Conservation (phyloP, 2,329 filamentous ascomycete genomes). For the Fusarium circinatum region DNA sequence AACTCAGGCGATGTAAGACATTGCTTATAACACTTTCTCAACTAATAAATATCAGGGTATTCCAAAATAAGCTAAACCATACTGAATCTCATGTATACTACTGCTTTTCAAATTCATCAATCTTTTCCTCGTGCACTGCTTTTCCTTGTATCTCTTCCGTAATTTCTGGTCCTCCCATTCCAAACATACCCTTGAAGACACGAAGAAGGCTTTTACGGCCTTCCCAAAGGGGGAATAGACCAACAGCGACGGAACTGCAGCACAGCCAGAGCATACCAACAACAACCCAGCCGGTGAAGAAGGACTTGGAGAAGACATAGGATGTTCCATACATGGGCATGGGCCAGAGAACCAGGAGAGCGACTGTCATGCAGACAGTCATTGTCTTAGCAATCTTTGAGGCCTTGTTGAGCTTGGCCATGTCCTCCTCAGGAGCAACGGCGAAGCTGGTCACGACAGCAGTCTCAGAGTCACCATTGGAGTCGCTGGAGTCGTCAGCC, state of each 20-base stretch:
- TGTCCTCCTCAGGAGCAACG: constrained; percentile 51
- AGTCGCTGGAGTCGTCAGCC: constrained; percentile 80
- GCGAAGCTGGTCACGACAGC: constrained; percentile 14
- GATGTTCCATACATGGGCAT: constrained; percentile 88
- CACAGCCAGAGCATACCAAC: constrained; percentile 80
- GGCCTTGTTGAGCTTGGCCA: constrained; percentile 62
- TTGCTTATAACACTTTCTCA: neutral
- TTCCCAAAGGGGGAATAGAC: constrained; percentile 84
- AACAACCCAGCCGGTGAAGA: constrained; percentile 80
- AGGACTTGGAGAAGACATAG: constrained; percentile 70
- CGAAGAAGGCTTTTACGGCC: constrained; percentile 59
- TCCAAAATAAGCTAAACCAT: neutral
- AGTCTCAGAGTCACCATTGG: constrained; percentile 51
- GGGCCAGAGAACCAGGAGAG: constrained; percentile 85
- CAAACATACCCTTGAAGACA: constrained; percentile 32
- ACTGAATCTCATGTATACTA: neutral
- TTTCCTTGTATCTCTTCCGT: constrained; percentile 18
- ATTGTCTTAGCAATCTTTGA: constrained; percentile 57
- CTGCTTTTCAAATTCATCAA: constrained; percentile 23
- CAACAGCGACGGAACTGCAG: constrained; percentile 76
- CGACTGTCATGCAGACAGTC: constrained; percentile 64
- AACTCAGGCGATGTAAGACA: neutral
- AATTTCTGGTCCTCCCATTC: constrained; percentile 5
- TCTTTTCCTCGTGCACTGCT: constrained; percentile 11
- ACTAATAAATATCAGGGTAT: neutral